phyloP scores from a whole-genome alignment of 1,284 basidiomycete genomes.

The Rhizoctonia solani region DNA sequence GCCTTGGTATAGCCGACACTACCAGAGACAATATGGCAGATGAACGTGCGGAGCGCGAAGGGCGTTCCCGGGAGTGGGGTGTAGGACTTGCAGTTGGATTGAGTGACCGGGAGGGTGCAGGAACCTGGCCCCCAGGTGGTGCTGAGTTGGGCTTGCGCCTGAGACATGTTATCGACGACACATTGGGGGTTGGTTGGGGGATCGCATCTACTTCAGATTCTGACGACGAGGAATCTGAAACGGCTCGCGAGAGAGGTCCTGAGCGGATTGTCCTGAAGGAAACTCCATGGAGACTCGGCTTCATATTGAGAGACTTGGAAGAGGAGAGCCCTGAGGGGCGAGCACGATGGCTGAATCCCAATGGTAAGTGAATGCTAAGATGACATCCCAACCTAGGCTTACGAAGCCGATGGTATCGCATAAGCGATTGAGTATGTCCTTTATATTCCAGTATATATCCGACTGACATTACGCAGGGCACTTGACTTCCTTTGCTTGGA shows the following conservation, averaged over 20 bases:
- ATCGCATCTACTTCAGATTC: conserved; percentile 31
- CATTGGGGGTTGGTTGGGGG: conserved; percentile 50
- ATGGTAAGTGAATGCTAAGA: conserved; percentile 54
- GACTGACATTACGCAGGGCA: conserved; percentile 56
- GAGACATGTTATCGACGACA: conserved; percentile 77
- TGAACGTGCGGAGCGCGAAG: conserved; percentile 15
- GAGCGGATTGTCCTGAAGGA: conserved; percentile 54
- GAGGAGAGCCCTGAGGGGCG: conserved; percentile 55
- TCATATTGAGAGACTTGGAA: conserved; percentile 75
- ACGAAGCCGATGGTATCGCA: conserved; percentile 16
- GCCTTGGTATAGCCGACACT: conserved; percentile 32
- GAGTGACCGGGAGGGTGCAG: conserved; percentile 56
- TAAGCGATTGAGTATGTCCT: conserved; percentile 59
- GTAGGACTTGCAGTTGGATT: conserved; percentile 74
- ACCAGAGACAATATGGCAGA: conserved; percentile 30
- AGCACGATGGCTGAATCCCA: conserved; percentile 77
- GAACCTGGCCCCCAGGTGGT: conserved; percentile 81
- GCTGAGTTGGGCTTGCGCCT: conserved; percentile 80
- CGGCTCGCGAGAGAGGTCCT: conserved; percentile 37
- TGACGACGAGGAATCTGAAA: conserved; percentile 33
- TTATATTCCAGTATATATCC: neutral
- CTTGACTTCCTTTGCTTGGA: conserved; percentile 86
- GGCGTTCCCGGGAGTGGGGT: conserved; percentile 53
- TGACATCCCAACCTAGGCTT: neutral
- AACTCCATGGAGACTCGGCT: conserved; percentile 77